These are phyloP conservation scores for Hygrocybe coccinea DNA, from an alignment of 768 basidiomycete genomes.

Conservation along the genomic window DNA sequence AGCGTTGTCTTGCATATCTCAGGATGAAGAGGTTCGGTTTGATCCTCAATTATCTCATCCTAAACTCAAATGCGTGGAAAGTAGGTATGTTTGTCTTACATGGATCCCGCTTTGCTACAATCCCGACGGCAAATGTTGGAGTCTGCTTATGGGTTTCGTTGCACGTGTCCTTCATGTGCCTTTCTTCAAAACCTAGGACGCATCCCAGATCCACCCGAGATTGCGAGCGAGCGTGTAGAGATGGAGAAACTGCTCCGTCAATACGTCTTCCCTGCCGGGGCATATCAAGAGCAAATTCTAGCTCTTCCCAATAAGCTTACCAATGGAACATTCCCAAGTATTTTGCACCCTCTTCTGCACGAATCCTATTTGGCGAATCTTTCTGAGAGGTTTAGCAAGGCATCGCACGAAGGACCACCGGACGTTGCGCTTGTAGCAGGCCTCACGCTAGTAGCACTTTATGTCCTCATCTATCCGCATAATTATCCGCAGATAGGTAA, in stretches of 20 bases:
- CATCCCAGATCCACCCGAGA: constrained; percentile 38
- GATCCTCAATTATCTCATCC: neutral
- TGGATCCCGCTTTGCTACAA: constrained; percentile 70
- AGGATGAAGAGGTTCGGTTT: constrained; percentile 59
- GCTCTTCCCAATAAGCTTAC: constrained; percentile 15
- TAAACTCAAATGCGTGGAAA: neutral
- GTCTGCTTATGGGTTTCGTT: constrained; percentile 64
- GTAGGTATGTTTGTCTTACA: constrained; percentile 70
- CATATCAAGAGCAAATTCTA: constrained; percentile 21
- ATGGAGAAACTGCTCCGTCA: constrained; percentile 33
- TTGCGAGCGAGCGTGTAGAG: constrained; percentile 25
- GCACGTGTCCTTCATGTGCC: constrained; percentile 55
- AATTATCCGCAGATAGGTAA: constrained; percentile 82
- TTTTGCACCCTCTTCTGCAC: constrained; percentile 35
- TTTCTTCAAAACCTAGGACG: constrained; percentile 36
- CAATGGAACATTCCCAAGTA: neutral
- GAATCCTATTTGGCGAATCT: constrained; percentile 55
- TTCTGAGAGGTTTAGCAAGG: constrained; percentile 59
- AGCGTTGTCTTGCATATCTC: constrained; percentile 51
- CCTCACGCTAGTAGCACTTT: constrained; percentile 56
- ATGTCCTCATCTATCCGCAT: constrained; percentile 63
- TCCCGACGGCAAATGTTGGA: constrained; percentile 55
- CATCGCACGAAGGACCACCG: constrained; percentile 65
- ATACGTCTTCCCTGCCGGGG: constrained; percentile 33
- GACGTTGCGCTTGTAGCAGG: constrained; percentile 50